Conservation (phyloP, 257 asterid species). For the Leptodermis oblonga region DNA sequence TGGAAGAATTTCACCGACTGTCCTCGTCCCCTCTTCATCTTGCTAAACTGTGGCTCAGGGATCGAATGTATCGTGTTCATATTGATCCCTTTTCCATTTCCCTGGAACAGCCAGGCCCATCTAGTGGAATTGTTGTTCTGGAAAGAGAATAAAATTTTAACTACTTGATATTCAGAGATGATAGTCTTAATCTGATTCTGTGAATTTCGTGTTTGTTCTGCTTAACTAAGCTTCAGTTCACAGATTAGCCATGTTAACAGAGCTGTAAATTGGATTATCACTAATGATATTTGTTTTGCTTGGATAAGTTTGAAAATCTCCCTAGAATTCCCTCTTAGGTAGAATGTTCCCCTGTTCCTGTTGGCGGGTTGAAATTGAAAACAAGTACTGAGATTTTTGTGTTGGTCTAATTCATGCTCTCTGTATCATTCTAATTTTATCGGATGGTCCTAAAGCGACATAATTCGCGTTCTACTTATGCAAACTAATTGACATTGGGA, state of each 20-base stretch:
- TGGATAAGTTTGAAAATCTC: neutral
- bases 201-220: neutral
- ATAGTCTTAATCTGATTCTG: neutral
- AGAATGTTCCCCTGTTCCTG: too few species aligned
- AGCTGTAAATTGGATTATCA: neutral
- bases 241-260: too few species aligned
- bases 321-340: neutral
- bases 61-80: constrained; percentile 35
- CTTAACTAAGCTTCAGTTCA: too few species aligned
- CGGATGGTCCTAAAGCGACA: too few species aligned
- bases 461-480: too few species aligned
- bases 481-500: too few species aligned
- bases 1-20: constrained; percentile 59
- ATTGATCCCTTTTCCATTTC: constrained; percentile 44
- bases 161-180: neutral
- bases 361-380: neutral
- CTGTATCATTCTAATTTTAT: too few species aligned
- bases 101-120: constrained; percentile 27
- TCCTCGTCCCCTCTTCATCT: constrained; percentile 49
- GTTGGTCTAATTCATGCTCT: too few species aligned
- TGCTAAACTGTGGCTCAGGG: constrained; percentile 47
- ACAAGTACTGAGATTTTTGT: too few species aligned
- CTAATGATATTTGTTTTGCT: neutral
- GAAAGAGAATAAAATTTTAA: neutral
- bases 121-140: neutral